A percentile compares a stretch with the other conserved stretches of the same genome.
phyloP scores from a whole-genome alignment of 495 filamentous ascomycete genomes.

The Aspergillus nidulans region DNA sequence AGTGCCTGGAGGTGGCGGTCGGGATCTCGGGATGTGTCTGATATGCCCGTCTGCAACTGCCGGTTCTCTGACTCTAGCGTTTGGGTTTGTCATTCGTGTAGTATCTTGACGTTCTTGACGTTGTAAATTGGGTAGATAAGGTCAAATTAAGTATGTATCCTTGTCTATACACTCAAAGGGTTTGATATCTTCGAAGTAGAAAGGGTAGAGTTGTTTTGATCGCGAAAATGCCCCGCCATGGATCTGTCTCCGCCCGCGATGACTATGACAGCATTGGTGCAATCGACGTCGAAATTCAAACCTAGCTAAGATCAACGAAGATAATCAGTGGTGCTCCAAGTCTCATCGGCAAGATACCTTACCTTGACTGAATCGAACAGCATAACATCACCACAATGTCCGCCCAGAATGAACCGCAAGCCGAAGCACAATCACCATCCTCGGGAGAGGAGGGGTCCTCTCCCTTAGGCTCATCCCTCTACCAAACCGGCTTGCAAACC shows the following conservation, averaged over 20 bases:
- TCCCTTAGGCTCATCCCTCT: slow-evolving; percentile 12
- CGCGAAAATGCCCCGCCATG: background rate
- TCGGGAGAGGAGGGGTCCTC: background rate
- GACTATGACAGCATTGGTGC: background rate
- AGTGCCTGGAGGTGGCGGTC: no score
- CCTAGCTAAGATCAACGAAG: background rate
- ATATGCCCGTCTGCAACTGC: background rate
- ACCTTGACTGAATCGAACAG: background rate
- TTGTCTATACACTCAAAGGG: background rate
- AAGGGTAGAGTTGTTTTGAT: background rate
- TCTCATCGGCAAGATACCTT: background rate
- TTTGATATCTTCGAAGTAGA: background rate
- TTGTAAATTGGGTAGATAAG: background rate
- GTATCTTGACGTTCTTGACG: no score
- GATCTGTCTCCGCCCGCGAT: background rate
- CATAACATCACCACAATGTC: background rate
- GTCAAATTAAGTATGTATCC: background rate
- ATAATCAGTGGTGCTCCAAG: background rate
- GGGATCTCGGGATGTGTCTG: background rate
- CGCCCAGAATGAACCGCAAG: background rate
- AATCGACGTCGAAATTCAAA: background rate
- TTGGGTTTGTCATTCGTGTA: no score
- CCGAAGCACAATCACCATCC: background rate
- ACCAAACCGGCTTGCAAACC: slow-evolving; percentile 47
- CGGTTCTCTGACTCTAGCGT: no score